Percentiles rank a stretch among this genome's conserved stretches.
phyloP scores from a whole-genome alignment of 345 rosid genomes.

The Aurinia saxatilis region DNA sequence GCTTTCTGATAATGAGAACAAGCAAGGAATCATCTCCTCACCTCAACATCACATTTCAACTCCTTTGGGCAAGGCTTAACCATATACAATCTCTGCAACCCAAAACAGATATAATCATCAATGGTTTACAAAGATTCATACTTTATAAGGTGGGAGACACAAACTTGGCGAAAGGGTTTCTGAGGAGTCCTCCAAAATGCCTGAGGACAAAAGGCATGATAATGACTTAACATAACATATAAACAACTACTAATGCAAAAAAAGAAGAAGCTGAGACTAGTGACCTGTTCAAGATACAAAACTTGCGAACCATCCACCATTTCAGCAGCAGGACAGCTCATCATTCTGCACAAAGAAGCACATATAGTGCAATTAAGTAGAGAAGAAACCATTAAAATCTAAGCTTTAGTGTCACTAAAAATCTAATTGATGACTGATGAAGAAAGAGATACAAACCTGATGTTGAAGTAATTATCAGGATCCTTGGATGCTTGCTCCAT shows the following conservation, averaged over 20 bases:
- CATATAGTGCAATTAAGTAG: too few species aligned
- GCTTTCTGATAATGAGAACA: not conserved
- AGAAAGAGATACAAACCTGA: conserved; percentile 47
- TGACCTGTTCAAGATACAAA: conserved; percentile 66
- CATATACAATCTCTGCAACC: conserved; percentile 69
- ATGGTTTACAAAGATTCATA: not conserved
- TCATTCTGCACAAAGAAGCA: conserved; percentile 39
- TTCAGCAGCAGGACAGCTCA: conserved; percentile 79
- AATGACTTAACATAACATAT: not conserved
- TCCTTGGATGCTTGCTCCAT: conserved; percentile 85
- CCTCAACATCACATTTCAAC: conserved; percentile 89
- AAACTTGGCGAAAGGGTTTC: conserved; percentile 87
- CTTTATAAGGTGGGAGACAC: not conserved
- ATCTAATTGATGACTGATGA: not conserved
- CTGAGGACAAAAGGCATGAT: conserved; percentile 20
- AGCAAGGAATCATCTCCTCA: conserved; percentile 23
- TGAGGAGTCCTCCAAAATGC: conserved; percentile 89
- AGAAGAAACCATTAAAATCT: not conserved
- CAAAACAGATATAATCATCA: not conserved
- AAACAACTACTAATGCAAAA: not conserved
- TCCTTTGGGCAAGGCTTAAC: conserved; percentile 95
- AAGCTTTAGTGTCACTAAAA: not conserved
- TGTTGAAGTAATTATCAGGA: conserved; percentile 86
- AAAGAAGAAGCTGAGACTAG: conserved; percentile 5
- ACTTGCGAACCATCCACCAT: conserved; percentile 81